Conservation (phyloP, 2,329 filamentous ascomycete genomes). For the Tolypocladium tundrense region DNA sequence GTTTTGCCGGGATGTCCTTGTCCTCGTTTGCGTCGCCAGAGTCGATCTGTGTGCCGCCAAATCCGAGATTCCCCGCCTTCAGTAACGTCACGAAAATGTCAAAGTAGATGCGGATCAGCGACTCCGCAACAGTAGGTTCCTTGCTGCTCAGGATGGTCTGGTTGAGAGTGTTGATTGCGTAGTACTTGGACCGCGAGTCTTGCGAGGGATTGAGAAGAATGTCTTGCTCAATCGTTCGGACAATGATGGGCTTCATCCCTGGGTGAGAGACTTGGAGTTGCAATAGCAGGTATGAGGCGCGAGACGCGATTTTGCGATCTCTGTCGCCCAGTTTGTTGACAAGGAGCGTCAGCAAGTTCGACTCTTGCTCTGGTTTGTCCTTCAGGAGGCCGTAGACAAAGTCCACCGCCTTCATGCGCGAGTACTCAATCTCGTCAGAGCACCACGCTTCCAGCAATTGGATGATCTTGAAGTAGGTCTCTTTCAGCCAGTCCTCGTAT, state of each 20-base stretch:
- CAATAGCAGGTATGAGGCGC: slow-evolving; percentile 85
- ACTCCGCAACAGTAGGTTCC: slow-evolving; percentile 70
- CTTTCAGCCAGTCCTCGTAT: slow-evolving; percentile 93
- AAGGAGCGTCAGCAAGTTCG: slow-evolving; percentile 79
- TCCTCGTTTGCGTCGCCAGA: slow-evolving; percentile 25
- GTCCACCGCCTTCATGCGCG: slow-evolving; percentile 75
- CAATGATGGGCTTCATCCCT: slow-evolving; percentile 83
- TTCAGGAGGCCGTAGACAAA: slow-evolving; percentile 87
- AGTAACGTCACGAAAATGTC: slow-evolving; percentile 74
- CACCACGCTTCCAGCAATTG: slow-evolving; percentile 89
- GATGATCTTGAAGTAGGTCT: slow-evolving; percentile 84
- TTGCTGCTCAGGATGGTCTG: slow-evolving; percentile 85
- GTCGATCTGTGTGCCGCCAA: slow-evolving; percentile 31
- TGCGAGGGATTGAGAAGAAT: slow-evolving; percentile 81
- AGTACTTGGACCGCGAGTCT: slow-evolving; percentile 83
- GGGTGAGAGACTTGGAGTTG: slow-evolving; percentile 85
- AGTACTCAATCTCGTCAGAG: slow-evolving; percentile 90
- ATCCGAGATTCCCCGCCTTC: slow-evolving; percentile 41
- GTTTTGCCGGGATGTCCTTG: slow-evolving; percentile 6
- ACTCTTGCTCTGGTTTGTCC: slow-evolving; percentile 95
- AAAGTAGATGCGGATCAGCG: slow-evolving; percentile 86
- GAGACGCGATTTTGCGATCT: slow-evolving; percentile 89
- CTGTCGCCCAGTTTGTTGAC: slow-evolving; percentile 96
- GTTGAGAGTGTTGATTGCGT: slow-evolving; percentile 91
- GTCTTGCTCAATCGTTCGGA: slow-evolving; percentile 77